phyloP scores from a whole-genome alignment of 306 rosid species.

The Cicer chorassanicum region DNA sequence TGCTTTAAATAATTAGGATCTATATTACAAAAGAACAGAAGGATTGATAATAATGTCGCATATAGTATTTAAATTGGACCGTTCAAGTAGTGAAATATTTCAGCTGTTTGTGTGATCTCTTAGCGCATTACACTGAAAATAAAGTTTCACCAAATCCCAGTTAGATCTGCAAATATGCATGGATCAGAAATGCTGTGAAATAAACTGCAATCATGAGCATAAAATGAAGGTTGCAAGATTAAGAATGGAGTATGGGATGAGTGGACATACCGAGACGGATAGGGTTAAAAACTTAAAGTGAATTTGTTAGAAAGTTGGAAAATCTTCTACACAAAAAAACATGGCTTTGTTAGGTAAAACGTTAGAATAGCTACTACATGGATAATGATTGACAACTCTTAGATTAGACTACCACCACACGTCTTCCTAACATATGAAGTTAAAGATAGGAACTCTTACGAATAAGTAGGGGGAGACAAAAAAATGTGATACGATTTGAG shows the following conservation, averaged over 20 bases:
- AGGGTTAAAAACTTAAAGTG: not conserved
- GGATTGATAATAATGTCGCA: constrained; percentile 8
- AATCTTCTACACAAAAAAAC: not conserved
- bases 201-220: constrained; percentile 7
- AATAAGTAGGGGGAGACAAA: not conserved
- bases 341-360: not conserved
- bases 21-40: constrained; percentile 2
- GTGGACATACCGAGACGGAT: not conserved
- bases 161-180: constrained; percentile 6
- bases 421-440: not conserved
- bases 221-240: constrained; percentile 8
- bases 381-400: not conserved
- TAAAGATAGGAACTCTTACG: not conserved
- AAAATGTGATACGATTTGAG: not conserved
- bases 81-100: constrained; percentile 8
- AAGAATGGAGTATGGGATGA: not conserved
- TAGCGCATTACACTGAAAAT: not conserved
- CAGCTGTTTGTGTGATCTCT: constrained; percentile 4
- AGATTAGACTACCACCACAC: not conserved
- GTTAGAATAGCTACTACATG: constrained; percentile 5
- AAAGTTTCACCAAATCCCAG: not conserved
- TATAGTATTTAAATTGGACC: not conserved
- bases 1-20: constrained; percentile 30
- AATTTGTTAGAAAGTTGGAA: constrained; percentile 4
- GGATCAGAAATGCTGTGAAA: not conserved